Conservation (phyloP, 176 grass and related monocot species). For the Panicum miliaceum region DNA sequence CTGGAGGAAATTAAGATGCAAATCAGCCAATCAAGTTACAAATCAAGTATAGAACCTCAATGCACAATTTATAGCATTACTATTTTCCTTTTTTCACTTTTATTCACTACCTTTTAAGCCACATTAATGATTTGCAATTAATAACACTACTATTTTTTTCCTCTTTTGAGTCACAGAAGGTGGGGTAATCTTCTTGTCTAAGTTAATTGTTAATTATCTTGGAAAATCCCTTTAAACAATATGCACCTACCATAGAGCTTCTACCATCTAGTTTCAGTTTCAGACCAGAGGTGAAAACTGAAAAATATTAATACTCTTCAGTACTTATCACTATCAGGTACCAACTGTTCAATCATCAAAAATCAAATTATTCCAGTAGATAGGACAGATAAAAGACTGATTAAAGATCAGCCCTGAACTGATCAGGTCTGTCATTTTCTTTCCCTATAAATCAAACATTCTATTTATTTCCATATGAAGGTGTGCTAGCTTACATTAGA, state of each 20-base stretch:
- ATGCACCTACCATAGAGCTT: neutral
- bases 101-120: neutral
- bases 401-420: neutral
- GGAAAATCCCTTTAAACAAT: neutral
- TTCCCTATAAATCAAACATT: neutral
- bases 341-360: neutral
- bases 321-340: neutral
- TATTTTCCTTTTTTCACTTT: neutral
- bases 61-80: neutral
- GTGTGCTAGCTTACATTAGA: neutral
- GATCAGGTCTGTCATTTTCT: neutral
- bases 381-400: neutral
- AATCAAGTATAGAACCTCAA: neutral
- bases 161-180: neutral
- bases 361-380: neutral
- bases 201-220: neutral
- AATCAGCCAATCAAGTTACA: neutral
- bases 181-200: neutral
- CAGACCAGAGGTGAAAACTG: neutral
- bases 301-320: neutral
- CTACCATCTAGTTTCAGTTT: neutral
- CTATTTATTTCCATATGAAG: constrained; percentile 14
- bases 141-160: neutral
- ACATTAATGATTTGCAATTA: neutral
- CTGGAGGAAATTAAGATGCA: neutral